Percentiles rank a stretch among this genome's conserved stretches.
Conservation (phyloP, 306 rosid genomes). For the Parietaria judaica region DNA sequence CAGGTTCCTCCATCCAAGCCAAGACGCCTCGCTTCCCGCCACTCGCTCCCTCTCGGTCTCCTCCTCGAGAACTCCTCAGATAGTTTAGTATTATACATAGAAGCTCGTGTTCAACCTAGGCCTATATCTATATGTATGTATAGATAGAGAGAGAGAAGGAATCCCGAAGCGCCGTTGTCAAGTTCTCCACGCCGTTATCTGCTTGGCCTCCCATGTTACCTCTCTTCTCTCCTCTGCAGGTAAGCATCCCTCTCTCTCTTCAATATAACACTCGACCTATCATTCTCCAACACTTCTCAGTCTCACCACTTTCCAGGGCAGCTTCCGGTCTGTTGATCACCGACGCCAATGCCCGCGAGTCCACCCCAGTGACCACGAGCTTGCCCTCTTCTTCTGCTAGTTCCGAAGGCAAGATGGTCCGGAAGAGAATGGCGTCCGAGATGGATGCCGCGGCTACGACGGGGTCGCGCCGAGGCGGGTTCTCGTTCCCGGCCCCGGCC, state of each 20-base stretch:
- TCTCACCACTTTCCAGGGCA: constrained; percentile 12
- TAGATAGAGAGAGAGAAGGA: constrained; percentile 24
- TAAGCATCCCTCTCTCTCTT: background rate
- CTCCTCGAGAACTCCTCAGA: constrained; percentile 14
- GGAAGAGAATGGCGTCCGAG: constrained; percentile 91
- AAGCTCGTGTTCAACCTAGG: constrained; percentile 37
- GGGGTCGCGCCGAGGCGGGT: constrained; percentile 11
- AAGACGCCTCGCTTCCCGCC: constrained; percentile 57
- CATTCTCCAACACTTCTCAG: background rate
- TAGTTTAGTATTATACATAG: constrained; percentile 41
- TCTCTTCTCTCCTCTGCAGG: background rate
- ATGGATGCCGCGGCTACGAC: constrained; percentile 39
- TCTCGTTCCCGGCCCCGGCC: constrained; percentile 6
- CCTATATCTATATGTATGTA: constrained; percentile 4
- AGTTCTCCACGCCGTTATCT: constrained; percentile 77
- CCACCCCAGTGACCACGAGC: background rate
- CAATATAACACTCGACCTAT: background rate
- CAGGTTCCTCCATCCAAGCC: constrained; percentile 29
- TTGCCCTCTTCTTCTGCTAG: background rate
- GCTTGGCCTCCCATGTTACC: constrained; percentile 31
- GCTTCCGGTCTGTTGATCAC: constrained; percentile 16
- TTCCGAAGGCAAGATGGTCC: constrained; percentile 33
- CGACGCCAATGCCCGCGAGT: constrained; percentile 11
- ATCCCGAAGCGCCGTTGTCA: constrained; percentile 58
- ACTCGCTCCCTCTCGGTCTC: constrained; percentile 18